Evolutionary conservation across 2,329 filamentous ascomycete genomes (phyloP).

Genomic region (Alternaria brassicicola): DNA sequence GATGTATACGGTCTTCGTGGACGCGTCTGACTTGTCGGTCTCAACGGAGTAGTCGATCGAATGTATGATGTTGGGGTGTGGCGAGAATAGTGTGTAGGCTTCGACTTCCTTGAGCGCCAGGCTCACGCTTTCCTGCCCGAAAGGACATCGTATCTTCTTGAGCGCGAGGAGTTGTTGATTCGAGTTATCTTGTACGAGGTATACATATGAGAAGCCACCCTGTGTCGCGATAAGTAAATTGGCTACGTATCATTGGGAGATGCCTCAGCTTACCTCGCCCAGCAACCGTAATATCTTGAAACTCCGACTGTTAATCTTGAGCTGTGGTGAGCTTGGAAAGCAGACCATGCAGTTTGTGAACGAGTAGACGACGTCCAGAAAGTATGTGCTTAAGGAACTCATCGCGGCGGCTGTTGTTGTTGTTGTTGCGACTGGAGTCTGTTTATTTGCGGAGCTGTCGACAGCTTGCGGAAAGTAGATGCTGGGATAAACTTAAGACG

Average conservation of each 20-base stretch:
- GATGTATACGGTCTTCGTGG: conserved; percentile 94
- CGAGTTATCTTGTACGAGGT: conserved; percentile 91
- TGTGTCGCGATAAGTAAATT: conserved; percentile 44
- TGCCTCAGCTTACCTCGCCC: conserved; percentile 72
- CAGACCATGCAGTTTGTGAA: conserved; percentile 95
- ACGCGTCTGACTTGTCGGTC: conserved; percentile 69
- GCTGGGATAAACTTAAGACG: conserved; percentile 13
- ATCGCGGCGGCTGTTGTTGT: conserved; percentile 26
- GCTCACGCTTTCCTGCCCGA: conserved; percentile 93
- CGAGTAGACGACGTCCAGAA: conserved; percentile 88
- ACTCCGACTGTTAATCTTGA: conserved; percentile 92
- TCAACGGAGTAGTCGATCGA: conserved; percentile 82
- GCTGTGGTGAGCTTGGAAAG: conserved; percentile 89
- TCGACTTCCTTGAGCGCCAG: conserved; percentile 97
- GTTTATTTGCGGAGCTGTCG: conserved; percentile 21
- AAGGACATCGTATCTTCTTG: conserved; percentile 98
- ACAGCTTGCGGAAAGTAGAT: conserved; percentile 25
- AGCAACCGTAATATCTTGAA: conserved; percentile 95
- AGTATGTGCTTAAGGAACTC: conserved; percentile 59
- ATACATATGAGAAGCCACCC: conserved; percentile 99
- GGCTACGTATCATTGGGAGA: neutral
- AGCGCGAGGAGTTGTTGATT: conserved; percentile 87
- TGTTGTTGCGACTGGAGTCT: conserved; percentile 4
- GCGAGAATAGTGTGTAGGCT: conserved; percentile 88
- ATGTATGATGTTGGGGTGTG: conserved; percentile 84